These are phyloP conservation scores for Henckelia pumila DNA, from an alignment of 257 asterid genomes.

Conservation along the genomic window DNA sequence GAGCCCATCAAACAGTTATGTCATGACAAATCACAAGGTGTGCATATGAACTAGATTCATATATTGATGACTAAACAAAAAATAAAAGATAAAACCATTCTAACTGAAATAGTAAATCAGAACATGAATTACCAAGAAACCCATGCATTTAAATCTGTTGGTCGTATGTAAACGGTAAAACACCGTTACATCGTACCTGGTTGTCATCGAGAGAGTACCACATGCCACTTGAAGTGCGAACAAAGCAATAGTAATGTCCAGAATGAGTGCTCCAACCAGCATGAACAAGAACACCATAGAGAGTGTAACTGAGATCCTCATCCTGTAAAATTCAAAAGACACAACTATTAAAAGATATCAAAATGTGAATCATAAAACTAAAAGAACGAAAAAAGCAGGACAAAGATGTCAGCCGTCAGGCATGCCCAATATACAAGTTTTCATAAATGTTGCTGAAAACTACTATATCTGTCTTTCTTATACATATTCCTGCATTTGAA, in stretches of 20 bases:
- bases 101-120: not conserved
- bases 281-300: slow-evolving; percentile 96
- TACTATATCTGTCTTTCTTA: not conserved
- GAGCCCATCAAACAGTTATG: slow-evolving; percentile 15
- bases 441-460: not conserved
- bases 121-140: slow-evolving; percentile 1
- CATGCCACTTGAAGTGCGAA: slow-evolving; percentile 95
- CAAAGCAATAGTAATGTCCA: slow-evolving; percentile 97
- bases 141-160: not conserved
- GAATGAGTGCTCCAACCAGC: slow-evolving; percentile 96
- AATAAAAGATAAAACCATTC: slow-evolving; percentile 5
- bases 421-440: slow-evolving; percentile 11
- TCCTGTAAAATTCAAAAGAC: slow-evolving; percentile 46
- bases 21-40: not conserved
- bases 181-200: slow-evolving; percentile 48
- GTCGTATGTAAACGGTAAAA: slow-evolving; percentile 5
- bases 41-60: slow-evolving; percentile 16
- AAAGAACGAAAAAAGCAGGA: slow-evolving; percentile 16
- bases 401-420: slow-evolving; percentile 21
- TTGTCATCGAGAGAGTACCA: slow-evolving; percentile 98
- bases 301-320: slow-evolving; percentile 81
- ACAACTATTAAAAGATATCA: not conserved
- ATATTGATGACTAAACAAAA: not conserved
- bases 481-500: not conserved
- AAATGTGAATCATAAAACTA: slow-evolving; percentile 4